Evolutionary conservation across 805 yeast species (phyloP).

Genomic region (Saturnispora kantuleensis): DNA sequence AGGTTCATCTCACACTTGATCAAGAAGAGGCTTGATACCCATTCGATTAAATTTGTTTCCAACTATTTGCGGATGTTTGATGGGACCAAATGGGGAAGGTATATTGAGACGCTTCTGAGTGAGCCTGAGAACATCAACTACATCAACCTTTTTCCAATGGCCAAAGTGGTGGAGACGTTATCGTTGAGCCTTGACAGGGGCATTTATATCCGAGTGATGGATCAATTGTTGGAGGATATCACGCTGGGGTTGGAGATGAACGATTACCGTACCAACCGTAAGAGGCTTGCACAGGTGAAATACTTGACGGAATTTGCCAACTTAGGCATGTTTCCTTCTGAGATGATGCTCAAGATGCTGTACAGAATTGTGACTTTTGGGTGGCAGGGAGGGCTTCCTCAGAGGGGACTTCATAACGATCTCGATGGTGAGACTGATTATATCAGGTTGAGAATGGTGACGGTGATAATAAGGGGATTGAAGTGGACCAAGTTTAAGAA

Average conservation of each 20-base stretch:
- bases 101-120: slow-evolving; percentile 35
- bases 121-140: slow-evolving; percentile 54
- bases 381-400: slow-evolving; percentile 50
- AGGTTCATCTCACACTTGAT: slow-evolving; percentile 41
- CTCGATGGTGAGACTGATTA: slow-evolving; percentile 61
- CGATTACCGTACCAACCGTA: slow-evolving; percentile 48
- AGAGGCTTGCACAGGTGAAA: slow-evolving; percentile 49
- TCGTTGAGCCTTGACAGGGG: slow-evolving; percentile 12
- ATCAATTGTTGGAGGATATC: slow-evolving; percentile 54
- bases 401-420: slow-evolving; percentile 29
- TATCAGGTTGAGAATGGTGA: slow-evolving; percentile 55
- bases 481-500: slow-evolving; percentile 8
- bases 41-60: slow-evolving; percentile 28
- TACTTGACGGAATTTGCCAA: slow-evolving; percentile 52
- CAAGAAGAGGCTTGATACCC: slow-evolving; percentile 37
- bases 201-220: slow-evolving; percentile 36
- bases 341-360: slow-evolving; percentile 40
- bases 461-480: slow-evolving; percentile 32
- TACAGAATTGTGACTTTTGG: slow-evolving; percentile 57
- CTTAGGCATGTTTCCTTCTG: slow-evolving; percentile 34
- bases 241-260: slow-evolving; percentile 56
- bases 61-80: slow-evolving; percentile 35
- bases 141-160: slow-evolving; percentile 42
- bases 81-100: slow-evolving; percentile 30
- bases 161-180: slow-evolving; percentile 37